These are phyloP conservation scores for Globisporangium viniferum DNA, from an alignment of 352 stramenopile genomes.

Conservation along the genomic window DNA sequence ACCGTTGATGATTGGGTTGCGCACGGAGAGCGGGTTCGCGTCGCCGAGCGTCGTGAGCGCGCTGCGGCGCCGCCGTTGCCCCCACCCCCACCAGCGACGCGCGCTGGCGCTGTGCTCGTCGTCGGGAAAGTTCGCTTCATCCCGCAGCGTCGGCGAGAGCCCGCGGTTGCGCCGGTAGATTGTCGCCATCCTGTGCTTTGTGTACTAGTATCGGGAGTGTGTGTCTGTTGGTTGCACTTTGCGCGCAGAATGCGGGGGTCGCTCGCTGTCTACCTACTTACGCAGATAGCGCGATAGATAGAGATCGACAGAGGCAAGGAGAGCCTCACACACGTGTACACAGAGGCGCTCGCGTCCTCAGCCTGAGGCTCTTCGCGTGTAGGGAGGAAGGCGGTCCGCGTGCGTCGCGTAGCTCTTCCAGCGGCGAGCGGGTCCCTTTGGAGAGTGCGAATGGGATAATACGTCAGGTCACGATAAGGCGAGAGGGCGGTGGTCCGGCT, in stretches of 20 bases:
- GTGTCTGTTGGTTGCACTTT: neutral
- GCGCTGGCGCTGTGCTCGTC: conserved; percentile 15
- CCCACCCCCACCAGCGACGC: conserved; percentile 12
- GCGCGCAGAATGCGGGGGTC: neutral
- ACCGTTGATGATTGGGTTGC: conserved; percentile 16
- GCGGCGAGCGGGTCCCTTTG: neutral
- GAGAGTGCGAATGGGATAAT: neutral
- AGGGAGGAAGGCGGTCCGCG: neutral
- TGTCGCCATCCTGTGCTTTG: conserved; percentile 32
- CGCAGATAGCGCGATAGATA: neutral
- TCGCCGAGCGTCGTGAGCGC: conserved; percentile 25
- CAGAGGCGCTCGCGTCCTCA: neutral
- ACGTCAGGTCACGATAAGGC: neutral
- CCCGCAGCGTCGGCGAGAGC: conserved; percentile 31
- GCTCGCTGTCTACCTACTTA: neutral
- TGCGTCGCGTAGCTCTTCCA: neutral
- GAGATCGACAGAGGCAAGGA: neutral
- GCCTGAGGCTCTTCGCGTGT: neutral
- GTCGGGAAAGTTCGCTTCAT: conserved; percentile 21
- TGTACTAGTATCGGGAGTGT: neutral
- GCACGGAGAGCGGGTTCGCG: conserved; percentile 10
- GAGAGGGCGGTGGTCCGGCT: neutral
- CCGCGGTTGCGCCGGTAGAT: conserved; percentile 59
- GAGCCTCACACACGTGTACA: neutral
- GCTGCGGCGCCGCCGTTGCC: neutral